Evolutionary conservation across 176 grass and related monocot genomes (phyloP).

Genomic region (Thinopyrum elongatum): DNA sequence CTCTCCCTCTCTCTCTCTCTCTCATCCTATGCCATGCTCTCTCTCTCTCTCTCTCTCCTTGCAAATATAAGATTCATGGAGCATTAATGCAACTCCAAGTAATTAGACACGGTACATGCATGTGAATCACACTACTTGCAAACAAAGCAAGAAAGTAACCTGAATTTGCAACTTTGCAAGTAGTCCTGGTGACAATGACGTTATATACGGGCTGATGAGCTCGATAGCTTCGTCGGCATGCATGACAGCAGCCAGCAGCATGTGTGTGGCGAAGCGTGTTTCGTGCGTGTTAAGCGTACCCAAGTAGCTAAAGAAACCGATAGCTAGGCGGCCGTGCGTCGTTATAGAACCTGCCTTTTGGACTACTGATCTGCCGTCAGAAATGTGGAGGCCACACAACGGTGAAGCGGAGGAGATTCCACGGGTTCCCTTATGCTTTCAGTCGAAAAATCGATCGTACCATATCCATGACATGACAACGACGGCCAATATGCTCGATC

Average conservation of each 20-base stretch:
- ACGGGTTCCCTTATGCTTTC: neutral
- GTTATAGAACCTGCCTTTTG: neutral
- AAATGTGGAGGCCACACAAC: neutral
- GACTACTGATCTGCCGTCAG: neutral
- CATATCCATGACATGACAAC: neutral
- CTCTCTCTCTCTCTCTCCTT: neutral
- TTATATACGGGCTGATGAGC: neutral
- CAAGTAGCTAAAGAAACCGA: neutral
- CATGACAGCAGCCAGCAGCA: neutral
- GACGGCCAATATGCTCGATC: too few species aligned
- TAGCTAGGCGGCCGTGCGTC: neutral
- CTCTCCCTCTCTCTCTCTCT: neutral
- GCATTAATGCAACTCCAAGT: too few species aligned
- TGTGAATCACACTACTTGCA: too few species aligned
- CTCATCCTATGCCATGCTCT: neutral
- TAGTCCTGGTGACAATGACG: neutral
- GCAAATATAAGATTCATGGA: neutral
- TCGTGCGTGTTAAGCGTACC: slow-evolving; percentile 20
- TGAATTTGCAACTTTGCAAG: neutral
- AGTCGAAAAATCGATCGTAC: neutral
- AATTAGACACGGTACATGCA: too few species aligned
- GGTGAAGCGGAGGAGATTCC: neutral
- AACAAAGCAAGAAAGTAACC: neutral
- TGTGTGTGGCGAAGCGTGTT: neutral
- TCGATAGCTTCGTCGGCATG: neutral